phyloP scores from a whole-genome alignment of 139 green algal genomes.

The Protoeuglena noctilucae region DNA sequence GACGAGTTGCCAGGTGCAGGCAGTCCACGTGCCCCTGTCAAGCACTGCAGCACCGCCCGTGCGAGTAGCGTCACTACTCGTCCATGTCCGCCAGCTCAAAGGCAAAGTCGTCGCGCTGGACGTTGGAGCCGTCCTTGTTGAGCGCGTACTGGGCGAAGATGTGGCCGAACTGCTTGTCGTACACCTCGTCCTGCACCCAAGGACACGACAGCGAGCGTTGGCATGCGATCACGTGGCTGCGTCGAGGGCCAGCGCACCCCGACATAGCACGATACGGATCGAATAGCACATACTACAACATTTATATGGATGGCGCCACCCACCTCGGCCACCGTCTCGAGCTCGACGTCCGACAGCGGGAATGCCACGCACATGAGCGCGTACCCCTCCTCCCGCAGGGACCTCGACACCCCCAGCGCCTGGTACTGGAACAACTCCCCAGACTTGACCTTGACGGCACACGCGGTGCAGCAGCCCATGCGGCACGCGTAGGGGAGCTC shows the following conservation, averaged over 20 bases:
- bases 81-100: constrained; percentile 71
- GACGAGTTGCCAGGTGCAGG: too few relatives aligned
- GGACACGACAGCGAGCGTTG: not conserved
- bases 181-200: constrained; percentile 88
- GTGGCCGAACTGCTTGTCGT: constrained; percentile 86
- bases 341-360: constrained; percentile 38
- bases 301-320: too few relatives aligned
- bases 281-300: too few relatives aligned
- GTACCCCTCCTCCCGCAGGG: constrained; percentile 63
- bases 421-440: constrained; percentile 51
- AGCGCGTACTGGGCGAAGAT: constrained; percentile 42
- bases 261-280: too few relatives aligned
- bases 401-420: constrained; percentile 47
- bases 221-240: not conserved
- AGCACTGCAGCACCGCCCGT: too few relatives aligned
- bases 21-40: too few relatives aligned
- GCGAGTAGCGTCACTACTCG: too few relatives aligned
- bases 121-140: constrained; percentile 22
- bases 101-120: constrained; percentile 80
- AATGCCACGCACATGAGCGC: constrained; percentile 87
- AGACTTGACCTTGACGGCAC: constrained; percentile 66
- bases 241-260: too few relatives aligned
- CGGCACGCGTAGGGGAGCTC: constrained; percentile 86
- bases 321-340: constrained; percentile 54
- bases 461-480: constrained; percentile 95